Conservation (phyloP, 139 green algal genomes). For the Chlorella sorokiniana region DNA sequence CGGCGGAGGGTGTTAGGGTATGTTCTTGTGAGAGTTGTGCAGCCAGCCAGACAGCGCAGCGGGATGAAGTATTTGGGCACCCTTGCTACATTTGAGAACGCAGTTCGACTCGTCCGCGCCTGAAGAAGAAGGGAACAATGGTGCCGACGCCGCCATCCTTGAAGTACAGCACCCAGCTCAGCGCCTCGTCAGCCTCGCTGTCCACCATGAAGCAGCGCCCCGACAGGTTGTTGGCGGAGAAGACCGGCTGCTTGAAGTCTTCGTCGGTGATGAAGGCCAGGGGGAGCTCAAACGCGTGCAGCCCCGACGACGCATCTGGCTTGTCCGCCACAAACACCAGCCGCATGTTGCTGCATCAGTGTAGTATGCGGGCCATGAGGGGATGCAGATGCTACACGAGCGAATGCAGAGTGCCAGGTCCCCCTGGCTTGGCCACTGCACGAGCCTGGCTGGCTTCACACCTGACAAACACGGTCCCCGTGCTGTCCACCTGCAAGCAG, state of each 20-base stretch:
- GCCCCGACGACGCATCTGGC: slow-evolving; percentile 54
- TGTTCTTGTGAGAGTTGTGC: background rate
- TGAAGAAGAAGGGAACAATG: slow-evolving; percentile 87
- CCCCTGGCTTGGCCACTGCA: background rate
- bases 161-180: slow-evolving; percentile 28
- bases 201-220: slow-evolving; percentile 44
- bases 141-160: slow-evolving; percentile 84
- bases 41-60: background rate
- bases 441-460: background rate
- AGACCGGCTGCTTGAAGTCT: slow-evolving; percentile 88
- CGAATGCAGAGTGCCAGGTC: slow-evolving; percentile 46
- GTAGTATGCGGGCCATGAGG: background rate
- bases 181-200: background rate
- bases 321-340: slow-evolving; percentile 81
- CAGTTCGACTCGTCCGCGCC: background rate
- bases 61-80: background rate
- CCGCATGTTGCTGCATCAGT: slow-evolving; percentile 62
- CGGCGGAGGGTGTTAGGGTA: background rate
- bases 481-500: slow-evolving; percentile 30
- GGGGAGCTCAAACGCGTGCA: slow-evolving; percentile 85
- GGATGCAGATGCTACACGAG: slow-evolving; percentile 53
- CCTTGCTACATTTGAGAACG: background rate
- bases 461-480: slow-evolving; percentile 43
- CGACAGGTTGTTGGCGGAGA: slow-evolving; percentile 91
- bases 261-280: slow-evolving; percentile 84